A percentile compares a stretch with the other conserved stretches of the same genome.
Evolutionary conservation across 345 rosid species (phyloP).

Genomic region (Rhizophora apiculata): DNA sequence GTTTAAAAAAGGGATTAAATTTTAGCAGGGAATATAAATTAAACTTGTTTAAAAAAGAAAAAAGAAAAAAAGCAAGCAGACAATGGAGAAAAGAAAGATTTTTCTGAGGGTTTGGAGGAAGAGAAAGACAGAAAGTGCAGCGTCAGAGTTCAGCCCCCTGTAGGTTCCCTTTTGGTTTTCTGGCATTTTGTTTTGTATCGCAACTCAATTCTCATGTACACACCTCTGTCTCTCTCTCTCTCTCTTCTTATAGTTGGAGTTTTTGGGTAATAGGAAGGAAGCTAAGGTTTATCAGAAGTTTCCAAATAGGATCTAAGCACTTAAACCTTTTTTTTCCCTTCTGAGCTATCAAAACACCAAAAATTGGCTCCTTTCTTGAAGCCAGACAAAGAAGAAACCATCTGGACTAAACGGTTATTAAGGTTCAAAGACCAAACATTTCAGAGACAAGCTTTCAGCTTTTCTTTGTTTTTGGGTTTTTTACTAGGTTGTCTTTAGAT

Average conservation of each 20-base stretch:
- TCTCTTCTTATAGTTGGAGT: constrained; percentile 39
- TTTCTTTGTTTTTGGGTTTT: constrained; percentile 14
- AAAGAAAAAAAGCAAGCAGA: constrained; percentile 18
- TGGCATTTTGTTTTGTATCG: constrained; percentile 27
- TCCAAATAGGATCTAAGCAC: constrained; percentile 24
- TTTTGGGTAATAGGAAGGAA: constrained; percentile 25
- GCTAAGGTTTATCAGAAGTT: constrained; percentile 20
- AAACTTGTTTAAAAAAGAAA: not conserved
- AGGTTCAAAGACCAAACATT: not conserved
- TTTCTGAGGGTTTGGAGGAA: constrained; percentile 31
- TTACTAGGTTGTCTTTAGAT: constrained; percentile 27
- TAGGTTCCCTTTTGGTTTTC: constrained; percentile 29
- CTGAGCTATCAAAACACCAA: constrained; percentile 23
- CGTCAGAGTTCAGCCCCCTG: constrained; percentile 44
- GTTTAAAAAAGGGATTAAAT: constrained; percentile 10
- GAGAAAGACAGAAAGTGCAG: constrained; percentile 71
- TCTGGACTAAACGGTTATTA: not conserved
- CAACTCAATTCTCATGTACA: constrained; percentile 38
- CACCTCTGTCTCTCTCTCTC: constrained; percentile 27
- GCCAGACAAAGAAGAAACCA: constrained; percentile 48
- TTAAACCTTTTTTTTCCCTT: constrained; percentile 17
- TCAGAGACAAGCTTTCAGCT: constrained; percentile 1
- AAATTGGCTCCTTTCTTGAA: constrained; percentile 68
- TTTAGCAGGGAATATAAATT: not conserved
- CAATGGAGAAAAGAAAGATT: constrained; percentile 32